A percentile compares a stretch with the other conserved stretches of the same genome.
phyloP scores from a whole-genome alignment of 768 basidiomycete genomes.

The Daedaleopsis sinensis region DNA sequence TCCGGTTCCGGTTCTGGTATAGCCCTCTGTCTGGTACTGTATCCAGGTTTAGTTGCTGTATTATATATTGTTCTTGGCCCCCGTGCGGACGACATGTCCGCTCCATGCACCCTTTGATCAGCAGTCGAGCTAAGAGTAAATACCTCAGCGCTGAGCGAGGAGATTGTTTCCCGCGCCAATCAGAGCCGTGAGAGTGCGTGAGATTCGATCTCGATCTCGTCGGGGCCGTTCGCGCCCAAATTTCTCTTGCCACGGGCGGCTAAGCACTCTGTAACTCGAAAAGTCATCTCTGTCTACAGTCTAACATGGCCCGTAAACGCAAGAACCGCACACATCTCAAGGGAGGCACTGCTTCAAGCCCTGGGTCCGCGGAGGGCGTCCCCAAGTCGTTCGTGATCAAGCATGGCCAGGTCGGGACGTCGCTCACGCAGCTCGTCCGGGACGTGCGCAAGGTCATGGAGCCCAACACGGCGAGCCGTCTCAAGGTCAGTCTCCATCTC shows the following conservation, averaged over 20 bases:
- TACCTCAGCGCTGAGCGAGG: no score
- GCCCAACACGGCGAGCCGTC: conserved; percentile 91
- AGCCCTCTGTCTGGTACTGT: conserved; percentile 12
- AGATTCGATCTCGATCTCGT: conserved; percentile 16
- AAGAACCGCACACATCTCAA: conserved; percentile 87
- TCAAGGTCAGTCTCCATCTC: conserved; percentile 64
- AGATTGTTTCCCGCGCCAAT: neutral
- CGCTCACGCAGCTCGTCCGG: conserved; percentile 85
- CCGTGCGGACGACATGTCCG: neutral
- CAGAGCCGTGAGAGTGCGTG: neutral
- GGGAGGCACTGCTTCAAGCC: conserved; percentile 41
- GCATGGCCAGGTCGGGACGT: conserved; percentile 90
- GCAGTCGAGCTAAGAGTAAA: neutral
- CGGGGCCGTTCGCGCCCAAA: conserved; percentile 1
- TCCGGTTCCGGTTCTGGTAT: conserved; percentile 5
- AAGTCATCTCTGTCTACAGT: no score
- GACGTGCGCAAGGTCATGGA: conserved; percentile 97
- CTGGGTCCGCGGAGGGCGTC: conserved; percentile 38
- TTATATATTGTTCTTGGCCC: conserved; percentile 12
- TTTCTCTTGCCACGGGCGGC: neutral
- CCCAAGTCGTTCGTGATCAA: conserved; percentile 98
- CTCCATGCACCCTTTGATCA: neutral
- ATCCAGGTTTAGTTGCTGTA: conserved; percentile 21
- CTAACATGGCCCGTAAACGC: conserved; percentile 67
- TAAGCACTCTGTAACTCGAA: neutral